Evolutionary conservation across 495 filamentous ascomycete species (phyloP).

Genomic region (Pseudoneurospora amorphoporcata): DNA sequence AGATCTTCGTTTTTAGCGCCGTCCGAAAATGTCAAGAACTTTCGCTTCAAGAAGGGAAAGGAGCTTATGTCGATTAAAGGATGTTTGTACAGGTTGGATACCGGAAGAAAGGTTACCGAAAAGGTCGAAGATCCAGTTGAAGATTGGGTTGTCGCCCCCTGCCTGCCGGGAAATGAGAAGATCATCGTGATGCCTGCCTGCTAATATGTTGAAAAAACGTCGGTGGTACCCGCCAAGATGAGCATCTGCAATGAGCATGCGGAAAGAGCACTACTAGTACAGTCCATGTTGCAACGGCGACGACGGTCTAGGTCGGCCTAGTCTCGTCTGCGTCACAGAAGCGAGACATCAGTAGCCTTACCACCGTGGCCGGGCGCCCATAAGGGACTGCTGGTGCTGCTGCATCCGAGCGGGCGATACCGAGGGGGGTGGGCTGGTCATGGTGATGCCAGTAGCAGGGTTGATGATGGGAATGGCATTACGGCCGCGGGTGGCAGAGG

Average conservation of each 20-base stretch:
- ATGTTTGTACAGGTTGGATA: constrained; percentile 26
- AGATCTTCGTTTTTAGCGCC: constrained; percentile 24
- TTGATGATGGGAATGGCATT: constrained; percentile 99
- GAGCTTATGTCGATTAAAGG: constrained; percentile 24
- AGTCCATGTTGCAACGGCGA: constrained; percentile 21
- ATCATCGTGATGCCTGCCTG: constrained; percentile 25
- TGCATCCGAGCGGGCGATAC: constrained; percentile 83
- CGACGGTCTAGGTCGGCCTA: constrained; percentile 17
- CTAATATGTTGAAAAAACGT: constrained; percentile 12
- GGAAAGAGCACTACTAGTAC: constrained; percentile 18
- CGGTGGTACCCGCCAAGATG: constrained; percentile 31
- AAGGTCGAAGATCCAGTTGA: constrained; percentile 23
- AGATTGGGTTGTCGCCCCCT: constrained; percentile 11
- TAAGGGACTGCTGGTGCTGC: constrained; percentile 19
- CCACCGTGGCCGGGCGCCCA: constrained; percentile 33
- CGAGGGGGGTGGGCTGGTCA: constrained; percentile 84
- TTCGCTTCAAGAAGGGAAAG: constrained; percentile 18
- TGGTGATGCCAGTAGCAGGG: constrained; percentile 76
- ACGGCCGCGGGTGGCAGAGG: constrained; percentile 72
- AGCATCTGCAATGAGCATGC: constrained; percentile 18
- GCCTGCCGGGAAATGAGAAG: constrained; percentile 21
- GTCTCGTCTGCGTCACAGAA: constrained; percentile 22
- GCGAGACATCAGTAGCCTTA: constrained; percentile 27
- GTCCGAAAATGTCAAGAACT: constrained; percentile 23
- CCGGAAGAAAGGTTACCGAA: constrained; percentile 10